A percentile compares a stretch with the other conserved stretches of the same genome.
These are phyloP conservation scores for Aspergillus sclerotioniger DNA, from an alignment of 495 filamentous ascomycete genomes.

Conservation along the genomic window DNA sequence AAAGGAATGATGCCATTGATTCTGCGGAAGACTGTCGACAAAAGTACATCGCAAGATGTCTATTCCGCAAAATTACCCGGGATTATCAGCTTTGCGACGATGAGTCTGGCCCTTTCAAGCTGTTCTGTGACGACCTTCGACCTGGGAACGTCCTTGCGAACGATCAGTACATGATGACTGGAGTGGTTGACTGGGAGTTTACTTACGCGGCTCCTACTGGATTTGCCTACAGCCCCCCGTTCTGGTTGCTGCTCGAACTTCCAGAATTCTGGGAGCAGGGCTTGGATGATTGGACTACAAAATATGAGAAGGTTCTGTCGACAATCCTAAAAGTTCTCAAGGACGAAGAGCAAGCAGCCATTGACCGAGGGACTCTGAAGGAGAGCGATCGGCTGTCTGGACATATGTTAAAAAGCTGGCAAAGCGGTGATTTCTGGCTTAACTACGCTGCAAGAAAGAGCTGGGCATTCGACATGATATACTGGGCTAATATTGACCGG, in stretches of 20 bases:
- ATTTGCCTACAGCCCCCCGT: constrained; percentile 24
- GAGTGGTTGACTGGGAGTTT: constrained; percentile 27
- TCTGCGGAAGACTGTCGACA: neutral
- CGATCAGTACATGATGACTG: constrained; percentile 16
- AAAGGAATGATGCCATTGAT: neutral
- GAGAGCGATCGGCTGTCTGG: constrained; percentile 16
- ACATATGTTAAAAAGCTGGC: constrained; percentile 22
- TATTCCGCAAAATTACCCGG: neutral
- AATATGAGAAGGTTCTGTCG: constrained; percentile 6
- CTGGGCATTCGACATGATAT: constrained; percentile 20
- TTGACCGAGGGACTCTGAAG: neutral
- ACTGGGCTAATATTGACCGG: constrained; percentile 20
- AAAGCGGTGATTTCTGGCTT: constrained; percentile 22
- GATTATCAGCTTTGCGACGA: neutral
- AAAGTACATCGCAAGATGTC: neutral
- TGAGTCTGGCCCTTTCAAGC: constrained; percentile 11
- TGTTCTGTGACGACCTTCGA: constrained; percentile 28
- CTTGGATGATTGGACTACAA: neutral
- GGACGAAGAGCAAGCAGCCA: constrained; percentile 15
- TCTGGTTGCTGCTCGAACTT: constrained; percentile 26
- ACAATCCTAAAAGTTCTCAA: constrained; percentile 17
- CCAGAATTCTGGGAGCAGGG: constrained; percentile 21
- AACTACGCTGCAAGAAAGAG: constrained; percentile 18
- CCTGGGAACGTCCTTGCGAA: constrained; percentile 35
- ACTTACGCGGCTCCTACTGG: constrained; percentile 24